Base-by-base conservation (phyloP, 768 basidiomycete species). In the Mycena galericulata region DNA sequence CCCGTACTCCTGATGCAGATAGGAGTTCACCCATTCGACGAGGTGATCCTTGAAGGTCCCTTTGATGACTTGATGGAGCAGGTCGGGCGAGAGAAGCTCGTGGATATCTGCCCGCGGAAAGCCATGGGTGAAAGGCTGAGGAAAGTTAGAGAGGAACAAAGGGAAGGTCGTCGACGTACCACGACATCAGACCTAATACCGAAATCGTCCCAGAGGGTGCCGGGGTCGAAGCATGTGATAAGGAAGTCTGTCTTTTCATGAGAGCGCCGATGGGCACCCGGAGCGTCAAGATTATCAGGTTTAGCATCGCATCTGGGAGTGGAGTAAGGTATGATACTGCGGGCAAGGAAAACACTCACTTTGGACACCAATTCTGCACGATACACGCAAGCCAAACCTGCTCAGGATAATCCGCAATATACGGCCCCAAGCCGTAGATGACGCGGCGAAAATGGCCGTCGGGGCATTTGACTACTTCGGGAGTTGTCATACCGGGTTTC, bases 351-450 rank as follows among this genome's bases (percentile, higher is more conserved):
- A 36, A 70, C 67, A 32, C 55, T n/a, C n/a, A 79, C 77, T 72
- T 74, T 51, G 75, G 72, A 63, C 78, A 79, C 77, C 76, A 78
- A 4, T 50, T 47, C 54, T 75, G 72, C 9, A 79, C 75, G 30
- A 78, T 66, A 26, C 75, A 43, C 9, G 76, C 54, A 9, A 79
- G 62, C 29, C 46, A 54, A 5, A 71, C 71, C 64, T 79, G 78
- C 59, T 78, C 76, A 15, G 70, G 74, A 56, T 77, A 79, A 60
- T 77, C 75, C 38, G 75, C 75, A 60, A 79, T 77, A 55, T 76
- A 77, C 30, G 75, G 75, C 4, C 77, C 77, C 26, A 78, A 18
- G n/a, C 69, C 62, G 59, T 74, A 79, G 1, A 79, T 73, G 9
- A 60, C 72, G 12, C 68, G 60, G 2, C 71, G 62, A 49, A 59